Evolutionary conservation across 2,329 filamentous ascomycete genomes (phyloP).

Genomic region (Thyridium curvatum): DNA sequence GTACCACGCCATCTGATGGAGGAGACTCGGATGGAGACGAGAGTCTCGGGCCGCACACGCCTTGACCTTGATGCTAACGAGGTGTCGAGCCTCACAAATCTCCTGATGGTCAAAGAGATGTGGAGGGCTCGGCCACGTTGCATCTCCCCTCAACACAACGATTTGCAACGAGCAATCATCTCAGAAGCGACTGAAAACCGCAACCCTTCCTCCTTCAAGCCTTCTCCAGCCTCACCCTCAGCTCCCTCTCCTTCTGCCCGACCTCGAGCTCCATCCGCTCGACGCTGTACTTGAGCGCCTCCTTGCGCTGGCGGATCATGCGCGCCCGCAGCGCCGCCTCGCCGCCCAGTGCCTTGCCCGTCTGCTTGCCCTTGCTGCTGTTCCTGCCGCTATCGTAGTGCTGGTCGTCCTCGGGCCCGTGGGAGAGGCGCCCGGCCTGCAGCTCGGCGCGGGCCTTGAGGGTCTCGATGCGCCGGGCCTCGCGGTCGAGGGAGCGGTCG

Average conservation of each 20-base stretch:
- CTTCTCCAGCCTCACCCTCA: constrained; percentile 42
- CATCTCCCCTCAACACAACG: too few relatives aligned
- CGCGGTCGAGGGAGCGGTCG: constrained; percentile 75
- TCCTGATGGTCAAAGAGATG: too few relatives aligned
- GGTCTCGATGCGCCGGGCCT: constrained; percentile 75
- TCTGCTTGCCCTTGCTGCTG: constrained; percentile 9
- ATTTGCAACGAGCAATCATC: too few relatives aligned
- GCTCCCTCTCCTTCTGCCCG: constrained; percentile 62
- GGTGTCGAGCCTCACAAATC: too few relatives aligned
- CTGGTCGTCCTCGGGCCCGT: constrained; percentile 18
- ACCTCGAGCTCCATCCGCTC: constrained; percentile 81
- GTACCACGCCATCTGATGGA: too few relatives aligned
- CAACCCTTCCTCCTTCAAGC: too few relatives aligned
- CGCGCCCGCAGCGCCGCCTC: constrained; percentile 45
- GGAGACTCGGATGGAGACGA: too few relatives aligned
- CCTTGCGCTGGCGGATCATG: constrained; percentile 72
- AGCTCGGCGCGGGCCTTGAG: constrained; percentile 78
- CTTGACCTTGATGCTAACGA: too few relatives aligned
- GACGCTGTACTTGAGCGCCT: constrained; percentile 79
- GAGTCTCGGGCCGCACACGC: too few relatives aligned
- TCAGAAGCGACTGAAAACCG: too few relatives aligned
- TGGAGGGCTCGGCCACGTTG: too few relatives aligned
- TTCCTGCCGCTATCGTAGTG: neutral
- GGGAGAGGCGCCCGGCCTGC: constrained; percentile 62
- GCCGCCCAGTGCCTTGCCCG: constrained; percentile 38